Base-by-base conservation (phyloP, 225 moss, liverwort and hornwort species). In the Neckera pumila region DNA sequence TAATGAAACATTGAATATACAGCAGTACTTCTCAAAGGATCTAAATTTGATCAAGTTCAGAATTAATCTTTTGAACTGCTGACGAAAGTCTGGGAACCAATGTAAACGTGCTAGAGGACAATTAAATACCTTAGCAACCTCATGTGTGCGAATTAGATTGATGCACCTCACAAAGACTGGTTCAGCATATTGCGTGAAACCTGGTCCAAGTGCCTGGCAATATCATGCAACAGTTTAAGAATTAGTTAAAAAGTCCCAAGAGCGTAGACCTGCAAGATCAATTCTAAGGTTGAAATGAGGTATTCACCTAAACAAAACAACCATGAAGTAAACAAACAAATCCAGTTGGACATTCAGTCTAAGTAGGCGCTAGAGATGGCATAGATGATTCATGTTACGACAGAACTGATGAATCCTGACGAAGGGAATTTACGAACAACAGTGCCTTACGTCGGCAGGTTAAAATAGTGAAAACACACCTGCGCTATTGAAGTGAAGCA, bases 401-500 rank as follows among this genome's bases (percentile, higher is more conserved):
- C 38, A 81, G 34, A 85, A 61, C 72, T 76, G 38, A n/a, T 75
- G 31, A 75, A 62, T 57, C 54, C 47, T 57, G 66, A 77, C 81
- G 42, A 74, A 90, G 58, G 19, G 7, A 56, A 51, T 79, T 63
- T 72, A 57, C 45, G 64, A 87, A 82, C 65, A 81, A 54, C 53
- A 53, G 53, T 54, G 54, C 54, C 54, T 54, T 54, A 54, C 54
- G 54, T 54, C 54, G 18, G 64, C 49, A 77, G 84, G 49, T 72
- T 83, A 67, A 57, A 86, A 66, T 42, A 59, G 63, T 59, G 67
- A 59, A 80, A 82, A 51, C 77, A 76, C 76, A 95, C 98, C 98
- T 98, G 98, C 19, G 98, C 97, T 86, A 98, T 98, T 65, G 98
- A 98, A 34, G 98, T 98, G 84, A 98, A 98, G 87, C 98, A 98